Conservation (phyloP, 768 basidiomycete species). For the Naganishia antarctica region DNA sequence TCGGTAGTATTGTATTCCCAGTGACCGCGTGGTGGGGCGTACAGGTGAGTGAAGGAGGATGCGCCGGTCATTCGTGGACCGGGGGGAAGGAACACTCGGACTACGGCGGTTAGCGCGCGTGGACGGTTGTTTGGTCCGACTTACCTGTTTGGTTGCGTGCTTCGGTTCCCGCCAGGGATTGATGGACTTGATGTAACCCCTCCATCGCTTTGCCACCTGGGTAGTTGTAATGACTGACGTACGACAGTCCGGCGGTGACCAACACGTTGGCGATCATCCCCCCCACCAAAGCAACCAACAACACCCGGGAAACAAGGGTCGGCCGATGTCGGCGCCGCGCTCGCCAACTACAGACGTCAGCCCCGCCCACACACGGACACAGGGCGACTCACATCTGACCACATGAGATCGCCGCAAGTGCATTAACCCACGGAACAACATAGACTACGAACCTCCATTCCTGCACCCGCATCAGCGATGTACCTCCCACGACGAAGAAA, state of each 20-base stretch:
- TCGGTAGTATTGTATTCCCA: slow-evolving; percentile 87
- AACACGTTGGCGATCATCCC: slow-evolving; percentile 58
- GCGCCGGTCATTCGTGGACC: slow-evolving; percentile 85
- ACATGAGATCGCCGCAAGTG: slow-evolving; percentile 67
- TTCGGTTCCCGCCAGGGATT: neutral
- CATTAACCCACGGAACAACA: slow-evolving; percentile 71
- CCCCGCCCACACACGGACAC: too few relatives aligned
- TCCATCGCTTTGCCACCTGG: slow-evolving; percentile 76
- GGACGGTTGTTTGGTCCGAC: slow-evolving; percentile 4
- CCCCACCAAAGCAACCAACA: slow-evolving; percentile 53
- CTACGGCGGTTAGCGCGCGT: slow-evolving; percentile 27
- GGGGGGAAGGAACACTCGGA: slow-evolving; percentile 66
- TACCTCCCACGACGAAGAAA: neutral
- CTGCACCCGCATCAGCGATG: slow-evolving; percentile 22
- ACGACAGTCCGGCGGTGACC: slow-evolving; percentile 57
- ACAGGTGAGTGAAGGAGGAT: slow-evolving; percentile 68
- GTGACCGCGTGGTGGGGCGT: slow-evolving; percentile 26
- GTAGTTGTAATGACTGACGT: slow-evolving; percentile 70
- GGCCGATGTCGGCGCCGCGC: neutral
- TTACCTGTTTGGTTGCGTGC: slow-evolving; percentile 13
- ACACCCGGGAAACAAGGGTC: neutral
- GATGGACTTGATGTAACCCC: slow-evolving; percentile 54
- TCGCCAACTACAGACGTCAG: neutral
- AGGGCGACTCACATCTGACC: slow-evolving; percentile 59
- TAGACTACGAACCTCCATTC: slow-evolving; percentile 98